Percentiles rank a stretch among this genome's conserved stretches.
Evolutionary conservation across 164 flowering plant genomes (phyloP).

Genomic region (Aristolochia californica): DNA sequence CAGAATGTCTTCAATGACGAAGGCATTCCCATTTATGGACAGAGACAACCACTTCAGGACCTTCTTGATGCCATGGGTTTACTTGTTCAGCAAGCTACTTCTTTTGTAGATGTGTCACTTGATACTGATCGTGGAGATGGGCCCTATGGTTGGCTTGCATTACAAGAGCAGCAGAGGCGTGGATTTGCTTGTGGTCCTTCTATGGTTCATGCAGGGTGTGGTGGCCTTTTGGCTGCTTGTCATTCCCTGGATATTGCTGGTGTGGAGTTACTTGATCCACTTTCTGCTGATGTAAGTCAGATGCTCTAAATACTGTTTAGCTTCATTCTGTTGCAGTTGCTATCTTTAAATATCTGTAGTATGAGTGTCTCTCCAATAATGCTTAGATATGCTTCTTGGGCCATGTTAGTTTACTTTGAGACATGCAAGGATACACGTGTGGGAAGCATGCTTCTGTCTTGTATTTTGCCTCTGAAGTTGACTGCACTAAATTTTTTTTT

Average conservation of each 20-base stretch:
- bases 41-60: slow-evolving; percentile 79
- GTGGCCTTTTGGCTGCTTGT: slow-evolving; percentile 82
- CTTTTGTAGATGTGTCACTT: slow-evolving; percentile 82
- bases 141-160: slow-evolving; percentile 90
- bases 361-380: too few relatives aligned
- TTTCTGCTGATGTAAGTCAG: slow-evolving; percentile 68
- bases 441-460: too few relatives aligned
- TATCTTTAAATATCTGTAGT: too few relatives aligned
- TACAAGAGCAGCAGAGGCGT: slow-evolving; percentile 84
- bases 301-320: neutral
- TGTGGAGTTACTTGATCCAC: slow-evolving; percentile 78
- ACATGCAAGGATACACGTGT: too few relatives aligned
- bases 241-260: slow-evolving; percentile 96
- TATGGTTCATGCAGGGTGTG: slow-evolving; percentile 96
- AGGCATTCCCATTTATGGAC: slow-evolving; percentile 44
- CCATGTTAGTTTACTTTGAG: too few relatives aligned
- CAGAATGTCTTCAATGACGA: slow-evolving; percentile 61
- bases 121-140: slow-evolving; percentile 87
- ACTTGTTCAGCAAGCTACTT: slow-evolving; percentile 91
- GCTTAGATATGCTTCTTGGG: too few relatives aligned
- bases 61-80: slow-evolving; percentile 83
- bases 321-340: neutral
- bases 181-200: slow-evolving; percentile 94
- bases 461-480: too few relatives aligned
- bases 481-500: too few relatives aligned